A percentile compares a stretch with the other conserved stretches of the same genome.
Conservation (phyloP, 768 basidiomycete species). For the Aureoboletus auriporus region DNA sequence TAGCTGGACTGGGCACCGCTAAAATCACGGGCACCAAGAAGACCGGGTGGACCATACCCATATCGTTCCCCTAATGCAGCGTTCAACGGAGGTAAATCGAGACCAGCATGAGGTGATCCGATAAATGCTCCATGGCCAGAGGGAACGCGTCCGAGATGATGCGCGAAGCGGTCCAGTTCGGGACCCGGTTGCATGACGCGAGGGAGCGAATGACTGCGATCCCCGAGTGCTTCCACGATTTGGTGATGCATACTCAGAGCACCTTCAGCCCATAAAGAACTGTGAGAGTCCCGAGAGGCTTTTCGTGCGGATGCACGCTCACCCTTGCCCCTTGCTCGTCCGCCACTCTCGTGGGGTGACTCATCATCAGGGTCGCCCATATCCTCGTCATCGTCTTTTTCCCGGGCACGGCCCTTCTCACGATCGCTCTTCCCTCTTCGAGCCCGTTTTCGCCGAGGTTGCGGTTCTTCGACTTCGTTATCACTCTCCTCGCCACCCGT, state of each 20-base stretch:
- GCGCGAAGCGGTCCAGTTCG: constrained; percentile 31
- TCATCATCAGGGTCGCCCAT: constrained; percentile 44
- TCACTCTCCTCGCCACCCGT: constrained; percentile 42
- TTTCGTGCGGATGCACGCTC: constrained; percentile 33
- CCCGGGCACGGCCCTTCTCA: constrained; percentile 33
- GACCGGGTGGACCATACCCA: constrained; percentile 34
- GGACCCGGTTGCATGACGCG: constrained; percentile 28
- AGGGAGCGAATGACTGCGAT: constrained; percentile 31
- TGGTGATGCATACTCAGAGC: constrained; percentile 32
- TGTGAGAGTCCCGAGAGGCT: constrained; percentile 34
- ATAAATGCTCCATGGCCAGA: constrained; percentile 35
- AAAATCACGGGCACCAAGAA: constrained; percentile 31
- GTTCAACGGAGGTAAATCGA: constrained; percentile 60
- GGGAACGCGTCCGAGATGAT: constrained; percentile 32
- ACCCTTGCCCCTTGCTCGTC: constrained; percentile 34
- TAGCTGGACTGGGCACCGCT: constrained; percentile 49
- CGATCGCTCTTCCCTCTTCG: constrained; percentile 37
- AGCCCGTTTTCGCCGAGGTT: constrained; percentile 59
- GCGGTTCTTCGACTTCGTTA: constrained; percentile 35
- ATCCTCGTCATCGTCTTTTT: constrained; percentile 44
- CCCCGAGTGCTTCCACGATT: constrained; percentile 32
- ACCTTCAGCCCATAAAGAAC: constrained; percentile 32
- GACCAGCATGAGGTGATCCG: constrained; percentile 41
- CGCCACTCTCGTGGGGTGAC: constrained; percentile 28
- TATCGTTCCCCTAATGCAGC: constrained; percentile 37